Percentiles rank a stretch among this genome's conserved stretches.
phyloP scores from a whole-genome alignment of 169 alveolate genomes.

The Cryptosporidium felis region DNA sequence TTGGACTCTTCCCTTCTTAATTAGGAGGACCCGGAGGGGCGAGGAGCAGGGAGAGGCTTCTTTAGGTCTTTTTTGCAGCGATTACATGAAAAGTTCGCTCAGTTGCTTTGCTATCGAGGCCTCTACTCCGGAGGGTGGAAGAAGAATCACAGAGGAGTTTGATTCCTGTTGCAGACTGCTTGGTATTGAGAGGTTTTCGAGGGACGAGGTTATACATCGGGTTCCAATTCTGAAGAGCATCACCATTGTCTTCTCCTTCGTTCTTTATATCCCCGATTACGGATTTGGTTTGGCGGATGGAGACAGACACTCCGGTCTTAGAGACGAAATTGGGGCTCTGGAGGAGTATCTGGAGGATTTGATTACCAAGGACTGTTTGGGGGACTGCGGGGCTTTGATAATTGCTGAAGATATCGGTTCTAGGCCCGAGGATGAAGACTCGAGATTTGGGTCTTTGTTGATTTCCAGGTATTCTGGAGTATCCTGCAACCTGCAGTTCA shows the following conservation, averaged over 20 bases:
- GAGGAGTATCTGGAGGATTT: neutral
- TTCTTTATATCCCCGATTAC: neutral
- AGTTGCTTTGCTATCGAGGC: constrained; percentile 5
- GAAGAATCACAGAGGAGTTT: neutral
- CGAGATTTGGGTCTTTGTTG: neutral
- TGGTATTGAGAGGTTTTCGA: neutral
- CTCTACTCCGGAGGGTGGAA: neutral
- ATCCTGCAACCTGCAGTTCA: constrained; percentile 12
- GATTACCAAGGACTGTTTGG: neutral
- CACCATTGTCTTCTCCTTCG: constrained; percentile 22
- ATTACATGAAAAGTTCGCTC: constrained; percentile 13
- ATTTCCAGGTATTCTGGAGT: constrained; percentile 43
- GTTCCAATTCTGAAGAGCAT: constrained; percentile 21
- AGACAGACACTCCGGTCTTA: neutral
- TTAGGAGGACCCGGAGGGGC: neutral
- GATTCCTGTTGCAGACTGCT: constrained; percentile 5
- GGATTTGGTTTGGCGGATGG: neutral
- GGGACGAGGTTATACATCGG: neutral
- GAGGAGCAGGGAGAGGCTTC: too few species aligned
- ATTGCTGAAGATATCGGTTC: neutral
- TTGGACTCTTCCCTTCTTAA: constrained; percentile 53
- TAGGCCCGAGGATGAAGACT: neutral
- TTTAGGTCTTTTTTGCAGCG: neutral
- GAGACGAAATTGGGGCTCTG: neutral
- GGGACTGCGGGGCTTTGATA: neutral